phyloP scores from a whole-genome alignment of 1,284 basidiomycete genomes.

The Cerioporus squamosus region DNA sequence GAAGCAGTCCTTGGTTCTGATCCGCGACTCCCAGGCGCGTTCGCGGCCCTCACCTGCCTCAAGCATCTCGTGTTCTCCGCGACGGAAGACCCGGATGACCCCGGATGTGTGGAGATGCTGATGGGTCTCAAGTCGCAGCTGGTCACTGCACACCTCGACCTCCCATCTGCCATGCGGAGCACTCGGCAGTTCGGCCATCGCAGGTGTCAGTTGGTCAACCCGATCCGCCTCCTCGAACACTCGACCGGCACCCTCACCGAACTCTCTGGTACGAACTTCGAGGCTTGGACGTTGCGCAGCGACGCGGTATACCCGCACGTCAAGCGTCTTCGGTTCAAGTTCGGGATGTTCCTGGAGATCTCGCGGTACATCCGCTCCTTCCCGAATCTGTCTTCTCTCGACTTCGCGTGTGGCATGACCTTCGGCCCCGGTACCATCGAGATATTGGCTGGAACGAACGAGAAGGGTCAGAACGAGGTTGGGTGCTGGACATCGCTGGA shows the following conservation, averaged over 20 bases:
- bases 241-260: neutral
- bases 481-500: neutral
- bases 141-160: neutral
- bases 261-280: neutral
- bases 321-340: neutral
- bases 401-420: neutral
- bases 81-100: neutral
- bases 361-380: constrained; percentile 4
- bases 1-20: constrained; percentile 3
- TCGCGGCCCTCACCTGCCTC: constrained; percentile 3
- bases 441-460: neutral
- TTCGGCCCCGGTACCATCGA: neutral
- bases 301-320: neutral
- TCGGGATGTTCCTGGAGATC: neutral
- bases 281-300: neutral
- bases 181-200: neutral
- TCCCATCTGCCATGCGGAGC: neutral
- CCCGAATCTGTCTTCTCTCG: constrained; percentile 3
- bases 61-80: constrained; percentile 5
- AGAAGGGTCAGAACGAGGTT: neutral
- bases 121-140: constrained; percentile 1
- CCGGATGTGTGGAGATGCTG: constrained; percentile 4
- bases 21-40: constrained; percentile 1
- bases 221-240: neutral
- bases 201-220: constrained; percentile 1